These are phyloP conservation scores for Coprinellus aureogranulatus DNA, from an alignment of 768 basidiomycete genomes.

Conservation along the genomic window DNA sequence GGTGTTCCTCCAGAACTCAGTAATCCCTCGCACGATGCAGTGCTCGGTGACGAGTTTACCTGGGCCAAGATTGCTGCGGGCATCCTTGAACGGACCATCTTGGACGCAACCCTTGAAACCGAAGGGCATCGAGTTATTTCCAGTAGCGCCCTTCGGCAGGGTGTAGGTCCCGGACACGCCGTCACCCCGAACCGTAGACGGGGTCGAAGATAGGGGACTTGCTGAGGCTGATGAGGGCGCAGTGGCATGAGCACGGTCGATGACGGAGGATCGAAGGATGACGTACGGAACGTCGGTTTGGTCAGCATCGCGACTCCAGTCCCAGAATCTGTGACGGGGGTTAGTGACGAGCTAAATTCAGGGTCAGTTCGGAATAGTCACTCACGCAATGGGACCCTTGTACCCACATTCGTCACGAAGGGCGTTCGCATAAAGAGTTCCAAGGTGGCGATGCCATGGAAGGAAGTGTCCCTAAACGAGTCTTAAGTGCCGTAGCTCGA, in stretches of 20 bases:
- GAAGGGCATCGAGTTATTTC: neutral
- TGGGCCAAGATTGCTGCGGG: conserved; percentile 1
- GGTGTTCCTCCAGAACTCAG: conserved; percentile 1
- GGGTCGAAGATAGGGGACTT: conserved; percentile 8
- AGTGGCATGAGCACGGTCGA: neutral
- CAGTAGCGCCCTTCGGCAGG: conserved; percentile 1
- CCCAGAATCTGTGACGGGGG: conserved; percentile 3
- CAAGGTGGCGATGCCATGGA: conserved; percentile 6
- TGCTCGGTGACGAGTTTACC: conserved; percentile 7
- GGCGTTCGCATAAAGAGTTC: neutral
- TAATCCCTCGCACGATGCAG: conserved; percentile 6
- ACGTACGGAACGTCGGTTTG: neutral
- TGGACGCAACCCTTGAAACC: conserved; percentile 2
- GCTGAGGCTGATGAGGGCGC: neutral
- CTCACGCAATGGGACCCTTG: conserved; percentile 8
- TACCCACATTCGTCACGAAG: conserved; percentile 9
- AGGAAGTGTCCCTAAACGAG: conserved; percentile 2
- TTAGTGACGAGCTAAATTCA: neutral
- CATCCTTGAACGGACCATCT: conserved; percentile 8
- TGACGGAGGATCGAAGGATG: neutral
- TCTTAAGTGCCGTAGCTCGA: too few relatives aligned
- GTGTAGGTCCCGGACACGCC: conserved; percentile 8
- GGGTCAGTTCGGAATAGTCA: too few relatives aligned
- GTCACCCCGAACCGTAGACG: conserved; percentile 6
- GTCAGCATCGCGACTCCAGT: conserved; percentile 10